These are phyloP conservation scores for Trypanosoma cruzi DNA, from an alignment of 208 protist genomes.

Conservation along the genomic window DNA sequence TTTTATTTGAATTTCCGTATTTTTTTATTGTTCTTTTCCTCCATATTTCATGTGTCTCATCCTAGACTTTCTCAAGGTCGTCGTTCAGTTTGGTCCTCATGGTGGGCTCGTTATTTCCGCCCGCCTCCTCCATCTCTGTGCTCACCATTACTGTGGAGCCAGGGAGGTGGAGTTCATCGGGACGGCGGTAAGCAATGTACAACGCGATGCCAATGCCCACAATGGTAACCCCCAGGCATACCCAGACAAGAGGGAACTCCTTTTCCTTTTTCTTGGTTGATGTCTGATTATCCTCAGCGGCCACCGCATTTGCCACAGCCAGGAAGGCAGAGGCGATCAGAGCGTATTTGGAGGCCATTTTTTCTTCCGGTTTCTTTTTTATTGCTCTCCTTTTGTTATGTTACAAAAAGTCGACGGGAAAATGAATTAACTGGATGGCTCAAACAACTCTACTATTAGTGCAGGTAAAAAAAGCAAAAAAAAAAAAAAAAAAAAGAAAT, in stretches of 20 bases:
- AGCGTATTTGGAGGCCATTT: conserved; percentile 15
- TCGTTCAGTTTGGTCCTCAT: conserved; percentile 13
- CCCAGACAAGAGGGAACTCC: conserved; percentile 44
- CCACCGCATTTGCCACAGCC: background rate
- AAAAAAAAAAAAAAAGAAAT: background rate
- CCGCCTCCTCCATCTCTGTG: conserved; percentile 17
- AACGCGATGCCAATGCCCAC: conserved; percentile 35
- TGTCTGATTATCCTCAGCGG: background rate
- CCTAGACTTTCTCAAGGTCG: conserved; percentile 14
- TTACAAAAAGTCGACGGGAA: conserved; percentile 8
- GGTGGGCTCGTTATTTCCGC: conserved; percentile 5
- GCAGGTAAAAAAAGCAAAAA: background rate
- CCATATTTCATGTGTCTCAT: background rate
- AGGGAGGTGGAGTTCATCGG: conserved; percentile 39
- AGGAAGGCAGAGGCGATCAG: conserved; percentile 22
- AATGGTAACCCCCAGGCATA: conserved; percentile 42
- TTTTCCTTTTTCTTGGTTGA: conserved; percentile 4
- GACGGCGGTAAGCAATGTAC: conserved; percentile 38
- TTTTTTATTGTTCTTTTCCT: too few relatives aligned
- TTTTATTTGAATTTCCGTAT: too few relatives aligned
- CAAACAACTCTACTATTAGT: background rate
- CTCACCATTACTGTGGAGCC: conserved; percentile 26
- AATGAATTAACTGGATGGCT: background rate
- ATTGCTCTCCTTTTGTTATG: background rate
- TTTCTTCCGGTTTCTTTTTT: background rate